phyloP scores from a whole-genome alignment of 768 basidiomycete genomes.

The Calocybe gangraenosa region DNA sequence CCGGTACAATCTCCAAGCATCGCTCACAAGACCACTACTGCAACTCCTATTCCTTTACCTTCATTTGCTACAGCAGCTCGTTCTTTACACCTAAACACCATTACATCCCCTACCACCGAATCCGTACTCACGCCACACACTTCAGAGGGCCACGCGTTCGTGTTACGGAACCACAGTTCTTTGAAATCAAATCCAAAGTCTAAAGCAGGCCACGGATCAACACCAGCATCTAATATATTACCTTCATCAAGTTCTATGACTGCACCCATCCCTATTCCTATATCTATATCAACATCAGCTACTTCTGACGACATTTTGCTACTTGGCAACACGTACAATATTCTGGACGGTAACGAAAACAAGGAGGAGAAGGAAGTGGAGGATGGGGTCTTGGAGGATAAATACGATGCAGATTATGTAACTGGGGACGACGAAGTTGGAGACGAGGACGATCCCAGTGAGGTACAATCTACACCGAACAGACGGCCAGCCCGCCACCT shows the following conservation, averaged over 20 bases:
- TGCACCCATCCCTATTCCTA: conserved; percentile 2
- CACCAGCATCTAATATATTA: background rate
- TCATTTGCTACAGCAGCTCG: conserved; percentile 33
- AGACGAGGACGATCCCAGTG: background rate
- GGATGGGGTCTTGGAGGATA: background rate
- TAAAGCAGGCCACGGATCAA: background rate
- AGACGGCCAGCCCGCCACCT: conserved; percentile 37
- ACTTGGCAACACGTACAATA: background rate
- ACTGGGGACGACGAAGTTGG: background rate
- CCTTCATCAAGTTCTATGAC: background rate
- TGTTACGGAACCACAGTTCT: too few relatives aligned
- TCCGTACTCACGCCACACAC: background rate
- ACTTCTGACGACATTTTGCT: background rate
- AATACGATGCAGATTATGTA: background rate
- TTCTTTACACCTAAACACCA: background rate
- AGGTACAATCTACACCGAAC: conserved; percentile 14
- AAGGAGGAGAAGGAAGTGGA: background rate
- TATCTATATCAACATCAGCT: conserved; percentile 1
- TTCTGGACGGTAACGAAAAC: background rate
- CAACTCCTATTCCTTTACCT: conserved; percentile 30
- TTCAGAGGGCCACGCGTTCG: background rate
- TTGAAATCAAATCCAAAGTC: conserved; percentile 3
- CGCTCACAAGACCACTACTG: background rate
- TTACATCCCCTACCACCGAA: background rate
- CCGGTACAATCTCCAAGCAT: background rate